Conservation (phyloP, 2,329 filamentous ascomycete species). For the Orbilia quercus region DNA sequence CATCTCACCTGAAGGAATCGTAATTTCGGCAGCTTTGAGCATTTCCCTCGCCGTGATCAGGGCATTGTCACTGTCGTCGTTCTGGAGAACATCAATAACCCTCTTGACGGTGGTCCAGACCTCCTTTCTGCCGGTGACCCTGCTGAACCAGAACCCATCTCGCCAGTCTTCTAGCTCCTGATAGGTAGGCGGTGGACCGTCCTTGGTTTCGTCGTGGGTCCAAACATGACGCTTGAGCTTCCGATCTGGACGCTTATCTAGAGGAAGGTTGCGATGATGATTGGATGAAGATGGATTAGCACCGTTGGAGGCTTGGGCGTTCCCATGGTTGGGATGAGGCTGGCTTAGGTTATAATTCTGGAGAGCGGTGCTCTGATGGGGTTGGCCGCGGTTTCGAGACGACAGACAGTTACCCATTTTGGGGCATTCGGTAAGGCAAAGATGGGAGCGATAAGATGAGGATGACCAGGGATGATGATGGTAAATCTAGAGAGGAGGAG, state of each 20-base stretch:
- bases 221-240: conserved; percentile 26
- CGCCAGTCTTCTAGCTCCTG: conserved; percentile 9
- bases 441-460: not conserved
- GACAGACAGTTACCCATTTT: conserved; percentile 54
- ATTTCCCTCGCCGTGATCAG: conserved; percentile 31
- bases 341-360: not conserved
- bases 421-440: conserved; percentile 21
- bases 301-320: not conserved
- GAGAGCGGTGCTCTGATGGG: no score
- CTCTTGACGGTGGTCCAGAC: conserved; percentile 25
- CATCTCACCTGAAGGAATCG: conserved; percentile 32
- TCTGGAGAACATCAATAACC: conserved; percentile 27
- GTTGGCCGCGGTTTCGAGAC: conserved; percentile 20
- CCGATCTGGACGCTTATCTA: conserved; percentile 17
- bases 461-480: not conserved
- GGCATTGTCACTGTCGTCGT: conserved; percentile 23
- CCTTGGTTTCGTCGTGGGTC: conserved; percentile 8
- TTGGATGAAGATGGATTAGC: conserved; percentile 6
- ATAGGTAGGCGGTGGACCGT: conserved; percentile 13
- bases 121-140: conserved; percentile 31
- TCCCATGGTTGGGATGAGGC: no score
- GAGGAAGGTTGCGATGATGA: conserved; percentile 18
- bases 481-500: not conserved
- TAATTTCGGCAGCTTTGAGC: conserved; percentile 45
- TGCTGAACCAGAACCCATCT: conserved; percentile 42